Conservation (phyloP, 2,329 filamentous ascomycete species). For the Monosporascus sp. region DNA sequence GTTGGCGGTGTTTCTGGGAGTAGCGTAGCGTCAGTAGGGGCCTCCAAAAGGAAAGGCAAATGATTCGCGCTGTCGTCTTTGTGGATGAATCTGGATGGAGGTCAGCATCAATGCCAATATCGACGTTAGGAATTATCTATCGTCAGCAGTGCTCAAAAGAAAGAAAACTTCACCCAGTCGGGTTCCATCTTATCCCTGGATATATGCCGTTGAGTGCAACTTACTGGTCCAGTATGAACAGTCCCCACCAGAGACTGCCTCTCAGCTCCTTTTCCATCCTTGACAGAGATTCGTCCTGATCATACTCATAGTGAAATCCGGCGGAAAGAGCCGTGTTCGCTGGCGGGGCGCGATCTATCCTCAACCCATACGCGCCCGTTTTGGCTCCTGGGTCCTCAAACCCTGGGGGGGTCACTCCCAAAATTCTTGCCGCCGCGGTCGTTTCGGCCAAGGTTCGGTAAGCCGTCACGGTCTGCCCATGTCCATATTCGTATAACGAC, state of each 20-base stretch:
- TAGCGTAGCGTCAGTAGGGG: slow-evolving; percentile 20
- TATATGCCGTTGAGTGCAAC: slow-evolving; percentile 5
- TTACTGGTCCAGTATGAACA: slow-evolving; percentile 40
- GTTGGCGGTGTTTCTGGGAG: slow-evolving; percentile 21
- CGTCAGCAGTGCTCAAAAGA: no score
- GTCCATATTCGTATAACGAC: slow-evolving; percentile 39
- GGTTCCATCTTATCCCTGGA: no score
- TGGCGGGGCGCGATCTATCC: no score
- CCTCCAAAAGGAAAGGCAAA: slow-evolving; percentile 27
- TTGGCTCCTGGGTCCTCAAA: slow-evolving; percentile 28
- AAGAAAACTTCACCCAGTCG: no score
- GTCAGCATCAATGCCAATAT: slow-evolving; percentile 4
- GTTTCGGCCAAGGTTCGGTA: slow-evolving; percentile 38
- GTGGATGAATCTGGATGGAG: slow-evolving; percentile 23
- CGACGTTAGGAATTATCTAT: no score
- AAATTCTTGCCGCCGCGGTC: slow-evolving; percentile 29
- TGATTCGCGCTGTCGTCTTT: slow-evolving; percentile 23
- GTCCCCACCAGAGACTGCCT: slow-evolving; percentile 37
- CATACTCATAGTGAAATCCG: no score
- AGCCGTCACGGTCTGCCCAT: slow-evolving; percentile 35
- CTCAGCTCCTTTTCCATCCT: slow-evolving; percentile 31
- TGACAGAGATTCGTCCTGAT: slow-evolving; percentile 4
- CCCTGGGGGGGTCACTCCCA: slow-evolving; percentile 31
- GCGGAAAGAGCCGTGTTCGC: no score
- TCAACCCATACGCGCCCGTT: no score